Evolutionary conservation across 2,329 filamentous ascomycete species (phyloP).

Genomic region (Trichoderma koningiopsis): DNA sequence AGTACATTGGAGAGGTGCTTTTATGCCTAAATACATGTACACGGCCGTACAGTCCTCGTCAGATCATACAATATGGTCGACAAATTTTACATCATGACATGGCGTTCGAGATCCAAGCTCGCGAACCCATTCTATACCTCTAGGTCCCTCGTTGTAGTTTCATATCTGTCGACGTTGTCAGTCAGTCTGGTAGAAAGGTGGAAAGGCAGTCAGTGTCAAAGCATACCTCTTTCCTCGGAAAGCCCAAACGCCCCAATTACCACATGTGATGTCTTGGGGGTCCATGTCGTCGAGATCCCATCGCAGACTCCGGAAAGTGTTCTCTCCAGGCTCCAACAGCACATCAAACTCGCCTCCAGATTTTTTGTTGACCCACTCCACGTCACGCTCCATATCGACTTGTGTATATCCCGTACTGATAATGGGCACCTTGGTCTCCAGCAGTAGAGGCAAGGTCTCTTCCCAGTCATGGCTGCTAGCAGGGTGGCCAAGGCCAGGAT

Average conservation of each 20-base stretch:
- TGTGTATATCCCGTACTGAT: conserved; percentile 96
- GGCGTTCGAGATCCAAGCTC: neutral
- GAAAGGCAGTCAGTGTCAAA: neutral
- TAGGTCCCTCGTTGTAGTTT: conserved; percentile 59
- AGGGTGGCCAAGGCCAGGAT: conserved; percentile 93
- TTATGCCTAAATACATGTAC: conserved; percentile 9
- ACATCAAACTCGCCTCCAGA: conserved; percentile 90
- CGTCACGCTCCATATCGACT: conserved; percentile 90
- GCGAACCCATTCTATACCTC: conserved; percentile 36
- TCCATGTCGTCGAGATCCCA: conserved; percentile 98
- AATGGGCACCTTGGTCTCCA: conserved; percentile 95
- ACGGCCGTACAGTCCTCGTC: neutral
- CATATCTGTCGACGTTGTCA: conserved; percentile 54
- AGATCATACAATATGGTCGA: neutral
- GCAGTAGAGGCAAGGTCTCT: conserved; percentile 81
- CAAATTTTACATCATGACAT: conserved; percentile 1
- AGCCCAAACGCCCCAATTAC: conserved; percentile 96
- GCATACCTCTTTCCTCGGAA: conserved; percentile 93
- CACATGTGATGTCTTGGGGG: conserved; percentile 89
- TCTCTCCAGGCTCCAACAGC: conserved; percentile 88
- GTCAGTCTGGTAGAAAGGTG: conserved; percentile 25
- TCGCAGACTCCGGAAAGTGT: conserved; percentile 85
- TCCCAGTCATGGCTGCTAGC: conserved; percentile 93
- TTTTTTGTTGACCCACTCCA: conserved; percentile 84
- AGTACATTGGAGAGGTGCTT: conserved; percentile 20